These are phyloP conservation scores for Cicer arietinum DNA, from an alignment of 306 rosid species.

Conservation along the genomic window DNA sequence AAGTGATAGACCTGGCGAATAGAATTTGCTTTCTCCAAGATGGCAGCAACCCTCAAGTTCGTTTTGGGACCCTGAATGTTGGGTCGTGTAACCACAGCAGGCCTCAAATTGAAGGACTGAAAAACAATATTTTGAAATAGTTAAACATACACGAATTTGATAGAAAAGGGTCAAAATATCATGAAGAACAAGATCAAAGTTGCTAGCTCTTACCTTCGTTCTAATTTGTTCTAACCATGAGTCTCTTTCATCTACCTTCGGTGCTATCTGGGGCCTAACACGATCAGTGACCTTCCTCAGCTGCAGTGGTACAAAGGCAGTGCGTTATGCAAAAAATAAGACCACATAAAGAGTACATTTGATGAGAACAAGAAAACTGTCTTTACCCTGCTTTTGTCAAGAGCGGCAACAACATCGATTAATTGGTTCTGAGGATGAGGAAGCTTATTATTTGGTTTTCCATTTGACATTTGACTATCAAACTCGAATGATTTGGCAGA, in stretches of 20 bases:
- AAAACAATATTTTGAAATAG: background rate
- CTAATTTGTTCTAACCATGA: constrained; percentile 82
- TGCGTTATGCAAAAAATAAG: constrained; percentile 40
- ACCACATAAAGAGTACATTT: constrained; percentile 35
- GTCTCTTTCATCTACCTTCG: constrained; percentile 82
- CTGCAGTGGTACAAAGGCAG: constrained; percentile 58
- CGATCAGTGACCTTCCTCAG: constrained; percentile 86
- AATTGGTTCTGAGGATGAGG: constrained; percentile 80
- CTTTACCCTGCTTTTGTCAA: constrained; percentile 90
- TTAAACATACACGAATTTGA: constrained; percentile 15
- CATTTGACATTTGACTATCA: constrained; percentile 58
- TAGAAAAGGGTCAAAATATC: constrained; percentile 25
- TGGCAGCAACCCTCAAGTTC: constrained; percentile 88
- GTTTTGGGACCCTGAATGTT: constrained; percentile 77
- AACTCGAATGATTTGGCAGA: constrained; percentile 43
- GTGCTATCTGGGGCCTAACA: constrained; percentile 67
- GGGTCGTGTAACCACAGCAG: constrained; percentile 69
- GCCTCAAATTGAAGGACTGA: constrained; percentile 96
- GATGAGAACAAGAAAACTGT: constrained; percentile 36
- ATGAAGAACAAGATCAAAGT: constrained; percentile 30
- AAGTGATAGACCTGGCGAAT: constrained; percentile 86
- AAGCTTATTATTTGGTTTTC: constrained; percentile 59
- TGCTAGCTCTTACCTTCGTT: constrained; percentile 69
- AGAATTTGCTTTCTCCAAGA: constrained; percentile 87
- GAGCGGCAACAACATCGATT: constrained; percentile 78